Percentiles rank a stretch among this genome's conserved stretches.
Evolutionary conservation across 1,284 basidiomycete species (phyloP).

Genomic region (Ceratobasidium sp.): DNA sequence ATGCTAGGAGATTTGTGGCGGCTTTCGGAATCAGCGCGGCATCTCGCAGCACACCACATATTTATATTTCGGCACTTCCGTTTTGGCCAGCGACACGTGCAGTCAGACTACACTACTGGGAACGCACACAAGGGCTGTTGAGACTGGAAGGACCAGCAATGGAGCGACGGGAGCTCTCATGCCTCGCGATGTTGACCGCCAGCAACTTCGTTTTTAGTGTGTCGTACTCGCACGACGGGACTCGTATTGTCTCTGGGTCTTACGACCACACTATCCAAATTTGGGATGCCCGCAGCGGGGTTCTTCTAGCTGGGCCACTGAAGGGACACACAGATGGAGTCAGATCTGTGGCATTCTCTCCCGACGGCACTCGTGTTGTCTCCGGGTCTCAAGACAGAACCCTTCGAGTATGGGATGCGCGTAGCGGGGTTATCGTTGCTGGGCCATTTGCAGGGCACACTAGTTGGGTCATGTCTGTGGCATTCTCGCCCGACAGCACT

Average conservation of each 20-base stretch:
- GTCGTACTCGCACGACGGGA: no score
- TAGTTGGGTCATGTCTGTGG: background rate
- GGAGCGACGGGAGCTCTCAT: background rate
- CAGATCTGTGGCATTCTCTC: background rate
- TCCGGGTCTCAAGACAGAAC: slow-evolving; percentile 15
- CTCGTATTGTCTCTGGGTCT: no score
- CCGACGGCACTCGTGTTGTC: slow-evolving; percentile 12
- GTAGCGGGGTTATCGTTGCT: background rate
- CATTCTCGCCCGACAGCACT: slow-evolving; percentile 12
- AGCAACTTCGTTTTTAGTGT: no score
- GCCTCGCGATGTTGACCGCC: background rate
- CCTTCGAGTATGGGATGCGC: slow-evolving; percentile 22
- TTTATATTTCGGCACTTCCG: slow-evolving; percentile 10
- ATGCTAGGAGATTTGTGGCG: background rate
- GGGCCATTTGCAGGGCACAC: background rate
- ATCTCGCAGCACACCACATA: background rate
- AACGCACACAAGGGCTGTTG: background rate
- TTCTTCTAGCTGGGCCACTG: background rate
- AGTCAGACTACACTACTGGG: background rate
- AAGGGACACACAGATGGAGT: background rate
- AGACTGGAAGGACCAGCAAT: background rate
- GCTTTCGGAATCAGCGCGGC: background rate
- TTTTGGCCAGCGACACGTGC: background rate
- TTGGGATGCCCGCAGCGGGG: no score
- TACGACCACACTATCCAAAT: no score